Evolutionary conservation across 2,329 filamentous ascomycete genomes (phyloP), one percentile per base, ranked within the genome.

Genomic region (Fusarium austroafricanum): DNA sequence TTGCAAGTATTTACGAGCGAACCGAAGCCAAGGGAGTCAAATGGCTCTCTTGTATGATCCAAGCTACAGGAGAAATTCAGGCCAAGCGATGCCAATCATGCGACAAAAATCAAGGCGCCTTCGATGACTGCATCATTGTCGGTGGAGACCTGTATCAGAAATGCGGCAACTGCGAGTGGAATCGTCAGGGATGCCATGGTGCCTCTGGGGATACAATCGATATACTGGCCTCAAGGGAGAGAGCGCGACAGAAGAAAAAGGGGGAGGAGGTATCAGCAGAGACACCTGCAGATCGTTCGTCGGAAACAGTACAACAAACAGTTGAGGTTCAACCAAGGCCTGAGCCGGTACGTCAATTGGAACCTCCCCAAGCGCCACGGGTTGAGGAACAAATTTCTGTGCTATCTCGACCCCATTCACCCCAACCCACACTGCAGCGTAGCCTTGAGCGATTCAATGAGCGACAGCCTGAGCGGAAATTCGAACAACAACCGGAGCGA

Each of bases 141-240:
- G 79, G 79, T 7, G 79, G 77, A 6, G 71, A 75, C 9, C 74
- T 81, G 6, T 83, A 84, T 52, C 79, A 79, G 5, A 80, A 82
- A 28, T 86, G 83, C 58, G 83, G 82, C 29, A 86, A 85, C 64
- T 86, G 83, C 64, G 82, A 84, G 67, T 86, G 83, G 83, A 82
- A 81, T 61, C 78, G 77, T 4, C 76, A 78, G 52, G 75, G 75
- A 18, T 82, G 80, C 42, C 77, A 79, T 42, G 75, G 71, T 14
- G 75, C 74, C 2, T 73, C 73, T n/a, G 73, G 66, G 8, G 62
- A 73, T 20, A 64, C 58, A 18, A 69, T 74, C 28, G 71, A 73
- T 20, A 45, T 69, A 31, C 29, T 61, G 3, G 58, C 63, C 14
- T 58, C 68, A 5, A 71, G 58, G 44, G 55, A 63, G 42, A 63